These are phyloP conservation scores for Vicia villosa DNA, from an alignment of 306 rosid species.

Conservation along the genomic window DNA sequence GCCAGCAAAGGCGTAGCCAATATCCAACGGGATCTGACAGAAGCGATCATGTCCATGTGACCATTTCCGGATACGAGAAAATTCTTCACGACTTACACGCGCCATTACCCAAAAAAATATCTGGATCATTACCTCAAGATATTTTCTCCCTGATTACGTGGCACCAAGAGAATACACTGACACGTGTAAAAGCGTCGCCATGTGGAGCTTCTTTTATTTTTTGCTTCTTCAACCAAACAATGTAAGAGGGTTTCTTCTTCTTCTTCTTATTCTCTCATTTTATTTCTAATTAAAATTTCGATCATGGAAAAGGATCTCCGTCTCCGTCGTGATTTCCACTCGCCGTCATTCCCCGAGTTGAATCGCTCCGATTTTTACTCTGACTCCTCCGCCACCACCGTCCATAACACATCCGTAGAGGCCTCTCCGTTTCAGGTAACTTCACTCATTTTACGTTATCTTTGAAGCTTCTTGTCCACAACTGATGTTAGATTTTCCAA, in stretches of 20 bases:
- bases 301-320: conserved; percentile 53
- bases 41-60: conserved; percentile 1
- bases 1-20: too few species aligned
- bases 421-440: conserved; percentile 56
- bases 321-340: conserved; percentile 23
- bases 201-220: conserved; percentile 56
- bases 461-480: neutral
- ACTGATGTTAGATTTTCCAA: conserved; percentile 16
- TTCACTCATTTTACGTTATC: neutral
- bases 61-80: neutral
- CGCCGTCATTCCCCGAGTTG: conserved; percentile 44
- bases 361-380: conserved; percentile 42
- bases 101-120: conserved; percentile 60
- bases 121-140: conserved; percentile 66
- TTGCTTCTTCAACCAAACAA: conserved; percentile 22
- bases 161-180: conserved; percentile 33
- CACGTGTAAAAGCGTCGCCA: conserved; percentile 95
- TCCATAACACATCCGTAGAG: too few species aligned
- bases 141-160: conserved; percentile 67
- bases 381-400: conserved; percentile 48
- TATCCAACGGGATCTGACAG: neutral
- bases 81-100: conserved; percentile 36
- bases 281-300: neutral
- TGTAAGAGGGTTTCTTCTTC: conserved; percentile 41
- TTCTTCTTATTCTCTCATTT: neutral